Conservation (phyloP, 257 asterid species). For the Solanum piurae region DNA sequence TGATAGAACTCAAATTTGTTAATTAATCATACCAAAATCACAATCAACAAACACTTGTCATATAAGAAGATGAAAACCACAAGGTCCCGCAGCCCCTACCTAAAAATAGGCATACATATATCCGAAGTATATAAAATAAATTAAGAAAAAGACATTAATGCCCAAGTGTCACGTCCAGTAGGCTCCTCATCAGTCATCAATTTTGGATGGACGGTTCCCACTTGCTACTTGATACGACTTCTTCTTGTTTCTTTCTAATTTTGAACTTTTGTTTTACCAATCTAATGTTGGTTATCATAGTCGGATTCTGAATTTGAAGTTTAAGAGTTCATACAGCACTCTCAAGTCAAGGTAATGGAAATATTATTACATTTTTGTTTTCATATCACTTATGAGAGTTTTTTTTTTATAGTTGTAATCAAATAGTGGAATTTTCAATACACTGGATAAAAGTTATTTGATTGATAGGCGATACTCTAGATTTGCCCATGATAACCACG, state of each 20-base stretch:
- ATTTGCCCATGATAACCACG: background rate
- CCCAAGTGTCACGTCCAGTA: background rate
- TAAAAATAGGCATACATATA: background rate
- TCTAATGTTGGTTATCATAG: background rate
- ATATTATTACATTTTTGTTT: too few species aligned
- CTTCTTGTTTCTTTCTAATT: background rate
- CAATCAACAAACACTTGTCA: background rate
- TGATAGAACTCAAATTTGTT: background rate
- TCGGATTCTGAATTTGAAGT: background rate
- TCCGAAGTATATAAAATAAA: background rate
- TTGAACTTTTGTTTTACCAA: background rate
- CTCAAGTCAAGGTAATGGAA: background rate
- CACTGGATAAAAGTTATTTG: too few species aligned
- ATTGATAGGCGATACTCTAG: background rate
- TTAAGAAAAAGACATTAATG: background rate
- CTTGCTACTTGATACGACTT: background rate
- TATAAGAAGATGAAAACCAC: background rate
- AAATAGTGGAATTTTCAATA: background rate
- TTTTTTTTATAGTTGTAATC: background rate
- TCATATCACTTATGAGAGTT: background rate
- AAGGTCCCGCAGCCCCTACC: background rate
- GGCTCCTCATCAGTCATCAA: background rate
- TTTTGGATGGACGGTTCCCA: background rate
- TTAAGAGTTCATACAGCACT: background rate
- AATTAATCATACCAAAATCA: background rate